phyloP scores from a whole-genome alignment of 352 stramenopile genomes.

The Globisporangium radiosum region DNA sequence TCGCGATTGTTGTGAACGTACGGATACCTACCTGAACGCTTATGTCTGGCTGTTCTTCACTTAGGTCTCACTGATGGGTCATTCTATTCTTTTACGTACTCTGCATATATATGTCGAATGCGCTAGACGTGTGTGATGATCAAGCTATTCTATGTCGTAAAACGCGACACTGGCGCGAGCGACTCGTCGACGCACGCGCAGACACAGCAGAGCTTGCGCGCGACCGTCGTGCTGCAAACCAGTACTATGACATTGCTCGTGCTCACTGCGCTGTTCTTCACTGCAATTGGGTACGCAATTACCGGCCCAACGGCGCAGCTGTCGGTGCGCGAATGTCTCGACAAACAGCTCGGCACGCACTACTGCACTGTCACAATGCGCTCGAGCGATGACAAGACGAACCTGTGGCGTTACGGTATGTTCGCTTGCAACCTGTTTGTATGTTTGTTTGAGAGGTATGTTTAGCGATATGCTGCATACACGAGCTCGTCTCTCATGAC shows the following conservation, averaged over 20 bases:
- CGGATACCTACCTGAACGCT: not conserved
- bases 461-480: not conserved
- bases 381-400: slow-evolving; percentile 23
- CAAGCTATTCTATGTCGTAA: slow-evolving; percentile 17
- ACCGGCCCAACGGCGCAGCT: slow-evolving; percentile 6
- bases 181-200: not conserved
- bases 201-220: slow-evolving; percentile 7
- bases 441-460: not conserved
- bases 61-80: not conserved
- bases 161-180: not conserved
- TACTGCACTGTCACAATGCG: slow-evolving; percentile 37
- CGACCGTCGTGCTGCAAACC: slow-evolving; percentile 20
- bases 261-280: slow-evolving; percentile 15
- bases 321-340: slow-evolving; percentile 18
- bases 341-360: slow-evolving; percentile 18
- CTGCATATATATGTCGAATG: not conserved
- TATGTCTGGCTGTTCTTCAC: not conserved
- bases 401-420: slow-evolving; percentile 41
- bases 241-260: slow-evolving; percentile 15
- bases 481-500: not conserved
- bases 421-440: not conserved
- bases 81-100: too few species aligned
- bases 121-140: slow-evolving; percentile 28
- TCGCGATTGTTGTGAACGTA: slow-evolving; percentile 33
- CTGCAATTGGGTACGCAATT: slow-evolving; percentile 17